Conservation (phyloP, 495 filamentous ascomycete species). For the Penicillium arizonense region DNA sequence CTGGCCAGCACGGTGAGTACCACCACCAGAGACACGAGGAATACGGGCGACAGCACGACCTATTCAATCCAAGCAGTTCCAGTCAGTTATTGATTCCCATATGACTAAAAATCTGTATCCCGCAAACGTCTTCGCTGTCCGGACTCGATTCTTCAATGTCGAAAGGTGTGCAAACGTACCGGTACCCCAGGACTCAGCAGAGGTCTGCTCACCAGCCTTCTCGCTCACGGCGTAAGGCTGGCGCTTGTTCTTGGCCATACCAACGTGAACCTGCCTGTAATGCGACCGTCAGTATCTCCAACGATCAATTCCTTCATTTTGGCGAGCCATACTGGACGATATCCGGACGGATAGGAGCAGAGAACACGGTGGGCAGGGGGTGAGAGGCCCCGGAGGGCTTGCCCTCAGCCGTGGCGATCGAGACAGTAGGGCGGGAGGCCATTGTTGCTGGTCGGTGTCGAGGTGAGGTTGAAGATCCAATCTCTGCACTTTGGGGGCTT, state of each 20-base stretch:
- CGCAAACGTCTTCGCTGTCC: constrained; percentile 10
- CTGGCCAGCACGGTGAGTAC: constrained; percentile 99
- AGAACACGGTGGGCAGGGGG: constrained; percentile 93
- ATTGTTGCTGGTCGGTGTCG: constrained; percentile 61
- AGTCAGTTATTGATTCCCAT: constrained; percentile 21
- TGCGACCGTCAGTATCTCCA: constrained; percentile 36
- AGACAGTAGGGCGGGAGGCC: constrained; percentile 93
- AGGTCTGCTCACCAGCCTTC: constrained; percentile 99
- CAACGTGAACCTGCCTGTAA: constrained; percentile 81
- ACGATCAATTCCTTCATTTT: constrained; percentile 12
- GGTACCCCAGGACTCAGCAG: constrained; percentile 99
- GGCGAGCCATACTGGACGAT: constrained; percentile 78
- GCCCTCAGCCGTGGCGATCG: constrained; percentile 91
- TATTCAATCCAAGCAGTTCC: constrained; percentile 33
- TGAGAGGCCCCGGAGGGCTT: constrained; percentile 79
- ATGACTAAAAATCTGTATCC: constrained; percentile 1
- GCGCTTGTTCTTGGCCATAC: constrained; percentile 99
- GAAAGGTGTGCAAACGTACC: constrained; percentile 61
- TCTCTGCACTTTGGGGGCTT: constrained; percentile 28
- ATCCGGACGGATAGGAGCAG: constrained; percentile 93
- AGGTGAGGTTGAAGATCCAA: constrained; percentile 46
- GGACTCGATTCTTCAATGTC: constrained; percentile 12
- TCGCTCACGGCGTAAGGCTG: constrained; percentile 99
- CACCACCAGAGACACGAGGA: constrained; percentile 99
- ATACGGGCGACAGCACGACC: constrained; percentile 99